Conservation (phyloP, 345 rosid species). For the Acer yangbiense region DNA sequence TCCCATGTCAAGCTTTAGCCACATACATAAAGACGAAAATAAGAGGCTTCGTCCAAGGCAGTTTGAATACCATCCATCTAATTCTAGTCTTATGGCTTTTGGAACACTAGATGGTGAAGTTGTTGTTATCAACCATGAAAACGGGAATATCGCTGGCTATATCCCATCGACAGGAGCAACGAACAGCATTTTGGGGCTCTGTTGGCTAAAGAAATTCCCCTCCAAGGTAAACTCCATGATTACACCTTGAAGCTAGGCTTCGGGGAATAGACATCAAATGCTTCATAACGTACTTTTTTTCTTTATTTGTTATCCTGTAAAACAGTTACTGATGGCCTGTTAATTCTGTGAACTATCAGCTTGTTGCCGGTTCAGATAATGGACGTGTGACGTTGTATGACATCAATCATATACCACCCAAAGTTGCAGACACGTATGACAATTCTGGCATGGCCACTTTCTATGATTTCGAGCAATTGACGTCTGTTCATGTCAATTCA, state of each 20-base stretch:
- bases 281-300: neutral
- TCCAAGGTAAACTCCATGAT: constrained; percentile 42
- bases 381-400: constrained; percentile 54
- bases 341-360: constrained; percentile 32
- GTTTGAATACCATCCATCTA: constrained; percentile 59
- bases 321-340: constrained; percentile 11
- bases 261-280: no score
- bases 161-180: constrained; percentile 38
- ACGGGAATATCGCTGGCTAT: constrained; percentile 42
- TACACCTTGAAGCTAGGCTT: no score
- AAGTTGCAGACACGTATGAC: constrained; percentile 23
- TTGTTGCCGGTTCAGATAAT: constrained; percentile 47
- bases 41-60: constrained; percentile 55
- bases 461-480: constrained; percentile 45
- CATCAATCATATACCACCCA: constrained; percentile 27
- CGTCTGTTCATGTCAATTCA: constrained; percentile 55
- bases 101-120: constrained; percentile 64
- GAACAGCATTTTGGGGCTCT: constrained; percentile 54
- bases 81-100: constrained; percentile 51
- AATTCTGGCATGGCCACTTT: constrained; percentile 27
- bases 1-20: constrained; percentile 37
- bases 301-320: constrained; percentile 11
- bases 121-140: constrained; percentile 50
- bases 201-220: constrained; percentile 57
- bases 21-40: constrained; percentile 33